Percentiles rank a stretch among this genome's conserved stretches.
phyloP scores from a whole-genome alignment of 164 flowering plant genomes.

The Umbilicus rupestris region DNA sequence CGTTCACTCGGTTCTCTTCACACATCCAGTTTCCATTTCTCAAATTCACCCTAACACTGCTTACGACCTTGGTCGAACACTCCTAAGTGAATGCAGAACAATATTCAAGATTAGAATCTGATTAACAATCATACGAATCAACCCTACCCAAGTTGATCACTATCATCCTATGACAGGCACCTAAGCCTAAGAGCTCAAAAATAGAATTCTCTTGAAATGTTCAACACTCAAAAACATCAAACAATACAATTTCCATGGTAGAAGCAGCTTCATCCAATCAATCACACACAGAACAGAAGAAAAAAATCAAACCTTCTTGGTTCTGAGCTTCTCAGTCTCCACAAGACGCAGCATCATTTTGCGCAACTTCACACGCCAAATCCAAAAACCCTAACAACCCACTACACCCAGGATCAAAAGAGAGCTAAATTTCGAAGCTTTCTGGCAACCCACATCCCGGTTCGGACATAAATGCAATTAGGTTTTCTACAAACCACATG shows the following conservation, averaged over 20 bases:
- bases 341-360: constrained; percentile 38
- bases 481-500: not conserved
- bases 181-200: not conserved
- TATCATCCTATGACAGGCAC: not conserved
- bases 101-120: no score
- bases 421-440: not conserved
- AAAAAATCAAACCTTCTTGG: constrained; percentile 28
- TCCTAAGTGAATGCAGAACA: not conserved
- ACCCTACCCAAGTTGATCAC: not conserved
- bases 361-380: not conserved
- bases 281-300: not conserved
- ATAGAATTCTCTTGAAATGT: no score
- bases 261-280: not conserved
- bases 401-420: not conserved
- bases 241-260: no score
- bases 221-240: no score
- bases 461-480: not conserved
- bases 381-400: not conserved
- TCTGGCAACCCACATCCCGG: not conserved
- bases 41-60: no score
- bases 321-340: constrained; percentile 35
- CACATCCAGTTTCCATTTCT: no score
- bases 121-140: constrained; percentile 1
- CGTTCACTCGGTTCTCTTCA: no score
- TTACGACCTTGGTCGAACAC: no score